Evolutionary conservation across 371 early-diverging fungal species (phyloP), one percentile per base, ranked within the genome.

Genomic region (Thermomucor indicae-seudaticae): DNA sequence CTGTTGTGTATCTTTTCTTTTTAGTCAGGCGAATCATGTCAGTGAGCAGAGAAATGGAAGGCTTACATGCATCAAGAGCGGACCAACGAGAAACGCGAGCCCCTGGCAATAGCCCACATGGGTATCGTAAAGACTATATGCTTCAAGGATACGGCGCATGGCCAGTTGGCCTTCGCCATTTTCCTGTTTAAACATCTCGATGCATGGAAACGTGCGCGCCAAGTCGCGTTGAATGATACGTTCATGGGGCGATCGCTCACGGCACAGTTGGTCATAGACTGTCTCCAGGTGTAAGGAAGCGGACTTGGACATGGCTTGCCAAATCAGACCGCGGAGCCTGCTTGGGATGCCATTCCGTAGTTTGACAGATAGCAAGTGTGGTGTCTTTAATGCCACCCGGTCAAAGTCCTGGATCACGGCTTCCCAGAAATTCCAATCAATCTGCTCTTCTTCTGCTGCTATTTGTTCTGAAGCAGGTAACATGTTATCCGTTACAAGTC

Each of bases 61-160:
- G 42, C 76, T 67, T 76, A 84, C 88, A 65, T 92, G 89, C 72
- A 93, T 77, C 42, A 97, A 68, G 56, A 97, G 54, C 10, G 94
- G 89, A 1, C 92, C 96, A 4, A 89, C 93, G 31, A 97, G 67
- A 63, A 95, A 95, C 10, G 92, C 86, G 16, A 96, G 75, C 7
- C 96, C 96, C 73, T 97, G 96, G 66, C 96, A 96, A 69, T 97
- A 91, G 8, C 97, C 97, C 16, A 96, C 88, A 57, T 91, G 84
- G 4, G 82, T 55, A 67, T 97, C 96, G 50, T 91, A 95, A 22
- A 93, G 60, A 35, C 89, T 84, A 54, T 95, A 97, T 7, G 93
- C 93, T 51, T 88, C 89, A 47, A 94, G 70, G 27, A 97, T 78
- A 43, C 87, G 85, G 55, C 80, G 84, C 61, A 97, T 70, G 24